Conservation (phyloP, 495 filamentous ascomycete species). For the Articulospora tetracladia region DNA sequence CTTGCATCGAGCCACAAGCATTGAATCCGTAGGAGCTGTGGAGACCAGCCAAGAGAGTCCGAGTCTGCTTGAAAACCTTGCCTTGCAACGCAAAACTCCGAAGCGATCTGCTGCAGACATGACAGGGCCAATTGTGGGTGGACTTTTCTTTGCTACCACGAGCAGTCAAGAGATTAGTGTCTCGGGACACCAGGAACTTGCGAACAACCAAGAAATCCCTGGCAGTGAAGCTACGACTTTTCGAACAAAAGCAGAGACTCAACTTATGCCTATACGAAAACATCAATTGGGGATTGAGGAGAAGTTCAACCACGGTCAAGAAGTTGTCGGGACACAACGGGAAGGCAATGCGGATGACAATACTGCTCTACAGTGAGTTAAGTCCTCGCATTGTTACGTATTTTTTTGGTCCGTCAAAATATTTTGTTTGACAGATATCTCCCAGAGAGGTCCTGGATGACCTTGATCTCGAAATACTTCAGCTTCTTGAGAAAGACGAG, state of each 20-base stretch:
- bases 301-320: background rate
- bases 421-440: constrained; percentile 10
- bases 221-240: too few relatives aligned
- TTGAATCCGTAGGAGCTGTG: background rate
- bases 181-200: too few relatives aligned
- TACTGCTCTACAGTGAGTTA: background rate
- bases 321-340: background rate
- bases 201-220: too few relatives aligned
- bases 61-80: background rate
- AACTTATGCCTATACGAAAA: background rate
- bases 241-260: background rate
- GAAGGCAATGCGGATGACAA: background rate
- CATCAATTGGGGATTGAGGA: background rate
- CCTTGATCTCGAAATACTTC: constrained; percentile 5
- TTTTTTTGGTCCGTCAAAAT: constrained; percentile 6
- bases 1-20: background rate
- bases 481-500: background rate
- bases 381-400: background rate
- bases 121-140: background rate
- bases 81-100: background rate
- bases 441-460: constrained; percentile 3
- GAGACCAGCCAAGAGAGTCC: background rate
- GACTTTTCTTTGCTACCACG: background rate
- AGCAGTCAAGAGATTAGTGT: too few relatives aligned
- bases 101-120: background rate